Evolutionary conservation across 2,329 filamentous ascomycete genomes (phyloP).

Genomic region (Chalaropsis thielavioides): DNA sequence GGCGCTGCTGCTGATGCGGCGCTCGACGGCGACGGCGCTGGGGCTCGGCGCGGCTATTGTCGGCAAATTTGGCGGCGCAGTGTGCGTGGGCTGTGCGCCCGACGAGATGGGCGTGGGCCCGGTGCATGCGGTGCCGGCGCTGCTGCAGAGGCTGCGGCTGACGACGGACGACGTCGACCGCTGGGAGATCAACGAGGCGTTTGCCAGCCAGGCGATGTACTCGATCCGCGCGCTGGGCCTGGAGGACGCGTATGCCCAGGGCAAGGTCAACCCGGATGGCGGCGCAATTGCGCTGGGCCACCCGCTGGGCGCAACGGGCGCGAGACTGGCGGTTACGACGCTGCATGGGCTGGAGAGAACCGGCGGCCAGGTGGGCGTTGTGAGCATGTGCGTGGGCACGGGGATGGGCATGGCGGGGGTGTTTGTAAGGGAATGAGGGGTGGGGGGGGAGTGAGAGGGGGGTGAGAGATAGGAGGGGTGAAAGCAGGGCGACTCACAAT

Average conservation of each 20-base stretch:
- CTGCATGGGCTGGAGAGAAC: slow-evolving; percentile 50
- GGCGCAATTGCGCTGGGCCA: slow-evolving; percentile 91
- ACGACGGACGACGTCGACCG: slow-evolving; percentile 55
- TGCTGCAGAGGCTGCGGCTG: slow-evolving; percentile 57
- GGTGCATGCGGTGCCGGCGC: slow-evolving; percentile 68
- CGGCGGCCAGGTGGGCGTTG: slow-evolving; percentile 64
- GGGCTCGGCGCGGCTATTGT: slow-evolving; percentile 57
- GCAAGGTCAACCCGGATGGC: slow-evolving; percentile 74
- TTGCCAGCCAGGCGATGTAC: slow-evolving; percentile 52
- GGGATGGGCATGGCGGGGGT: slow-evolving; percentile 64
- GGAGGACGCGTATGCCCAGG: slow-evolving; percentile 30
- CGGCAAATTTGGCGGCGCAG: slow-evolving; percentile 67
- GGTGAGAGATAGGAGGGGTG: too few relatives aligned
- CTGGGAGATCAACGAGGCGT: slow-evolving; percentile 90
- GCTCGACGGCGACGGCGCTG: slow-evolving; percentile 53
- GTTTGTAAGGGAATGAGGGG: slow-evolving; percentile 35
- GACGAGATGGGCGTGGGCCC: slow-evolving; percentile 94
- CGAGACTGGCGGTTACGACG: slow-evolving; percentile 62
- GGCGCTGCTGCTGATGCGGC: slow-evolving; percentile 68
- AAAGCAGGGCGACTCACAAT: too few relatives aligned
- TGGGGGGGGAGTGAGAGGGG: too few relatives aligned
- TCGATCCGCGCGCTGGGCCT: slow-evolving; percentile 58
- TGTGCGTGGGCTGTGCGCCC: slow-evolving; percentile 63
- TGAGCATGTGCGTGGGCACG: slow-evolving; percentile 81
- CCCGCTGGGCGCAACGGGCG: slow-evolving; percentile 77